Evolutionary conservation across 495 filamentous ascomycete species (phyloP).

Genomic region (Filosporella fistucella): DNA sequence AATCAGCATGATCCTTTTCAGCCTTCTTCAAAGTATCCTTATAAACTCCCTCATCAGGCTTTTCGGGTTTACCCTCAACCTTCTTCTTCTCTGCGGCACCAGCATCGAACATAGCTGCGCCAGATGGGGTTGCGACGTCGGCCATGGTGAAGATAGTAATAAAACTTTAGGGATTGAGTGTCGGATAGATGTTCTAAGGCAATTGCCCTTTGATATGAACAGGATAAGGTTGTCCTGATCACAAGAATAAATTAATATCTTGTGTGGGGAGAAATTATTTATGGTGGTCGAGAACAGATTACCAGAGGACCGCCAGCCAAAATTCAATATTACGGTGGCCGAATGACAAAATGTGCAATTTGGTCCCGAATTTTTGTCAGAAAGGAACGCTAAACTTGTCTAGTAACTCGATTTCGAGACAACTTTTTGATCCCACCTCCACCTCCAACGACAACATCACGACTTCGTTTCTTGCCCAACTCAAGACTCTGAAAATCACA

Average conservation of each 20-base stretch:
- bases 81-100: constrained; percentile 26
- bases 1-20: constrained; percentile 75
- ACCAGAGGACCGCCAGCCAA: too few relatives aligned
- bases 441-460: background rate
- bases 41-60: constrained; percentile 67
- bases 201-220: too few relatives aligned
- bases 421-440: constrained; percentile 2
- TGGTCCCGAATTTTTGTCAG: too few relatives aligned
- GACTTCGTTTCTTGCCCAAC: background rate
- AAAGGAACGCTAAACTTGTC: too few relatives aligned
- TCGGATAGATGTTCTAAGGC: too few relatives aligned
- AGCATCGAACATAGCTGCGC: constrained; percentile 11
- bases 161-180: background rate
- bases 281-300: too few relatives aligned
- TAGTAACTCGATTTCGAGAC: too few relatives aligned
- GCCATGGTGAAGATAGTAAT: constrained; percentile 15
- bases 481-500: background rate
- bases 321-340: too few relatives aligned
- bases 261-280: too few relatives aligned
- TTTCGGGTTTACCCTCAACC: constrained; percentile 51
- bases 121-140: constrained; percentile 22
- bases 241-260: constrained; percentile 20
- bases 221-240: too few relatives aligned
- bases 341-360: too few relatives aligned
- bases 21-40: constrained; percentile 68